These are phyloP conservation scores for Magnolia kwangsiensis DNA, from an alignment of 164 flowering plant genomes.

Conservation along the genomic window DNA sequence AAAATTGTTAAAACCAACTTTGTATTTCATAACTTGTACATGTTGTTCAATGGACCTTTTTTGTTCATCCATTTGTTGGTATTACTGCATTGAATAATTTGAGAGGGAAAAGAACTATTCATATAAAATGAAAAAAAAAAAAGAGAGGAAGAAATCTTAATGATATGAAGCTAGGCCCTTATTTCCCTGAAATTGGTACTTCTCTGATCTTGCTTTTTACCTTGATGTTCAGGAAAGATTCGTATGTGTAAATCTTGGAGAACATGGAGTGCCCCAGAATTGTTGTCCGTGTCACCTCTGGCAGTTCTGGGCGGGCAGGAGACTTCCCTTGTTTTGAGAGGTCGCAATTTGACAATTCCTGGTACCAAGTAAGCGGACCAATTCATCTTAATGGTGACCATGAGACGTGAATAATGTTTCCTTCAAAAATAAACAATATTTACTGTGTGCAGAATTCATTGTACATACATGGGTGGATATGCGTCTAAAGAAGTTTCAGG, in stretches of 20 bases:
- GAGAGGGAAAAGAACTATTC: not conserved
- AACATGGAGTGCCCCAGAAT: conserved; percentile 66
- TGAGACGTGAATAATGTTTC: not conserved
- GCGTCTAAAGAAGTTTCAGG: conserved; percentile 42
- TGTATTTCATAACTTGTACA: not conserved
- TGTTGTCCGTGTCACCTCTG: conserved; percentile 72
- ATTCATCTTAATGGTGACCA: not conserved
- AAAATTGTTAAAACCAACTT: conserved; percentile 11
- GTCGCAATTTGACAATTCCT: conserved; percentile 53
- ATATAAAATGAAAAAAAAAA: not conserved
- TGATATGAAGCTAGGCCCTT: not conserved
- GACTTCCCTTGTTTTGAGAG: conserved; percentile 59
- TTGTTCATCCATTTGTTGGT: not conserved
- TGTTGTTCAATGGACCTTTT: not conserved
- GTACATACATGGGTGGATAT: conserved; percentile 67
- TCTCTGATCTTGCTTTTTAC: conserved; percentile 10
- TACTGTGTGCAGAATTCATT: conserved; percentile 57
- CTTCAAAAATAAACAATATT: conserved; percentile 5
- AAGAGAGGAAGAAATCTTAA: not conserved
- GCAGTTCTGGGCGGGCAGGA: conserved; percentile 76
- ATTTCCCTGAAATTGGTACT: not conserved
- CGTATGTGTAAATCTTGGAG: conserved; percentile 67
- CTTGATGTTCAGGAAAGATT: conserved; percentile 51
- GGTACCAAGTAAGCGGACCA: conserved; percentile 62
- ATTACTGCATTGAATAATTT: not conserved